Conservation (phyloP, 2,329 filamentous ascomycete genomes). For the Aspergillus pseudotamarii region DNA sequence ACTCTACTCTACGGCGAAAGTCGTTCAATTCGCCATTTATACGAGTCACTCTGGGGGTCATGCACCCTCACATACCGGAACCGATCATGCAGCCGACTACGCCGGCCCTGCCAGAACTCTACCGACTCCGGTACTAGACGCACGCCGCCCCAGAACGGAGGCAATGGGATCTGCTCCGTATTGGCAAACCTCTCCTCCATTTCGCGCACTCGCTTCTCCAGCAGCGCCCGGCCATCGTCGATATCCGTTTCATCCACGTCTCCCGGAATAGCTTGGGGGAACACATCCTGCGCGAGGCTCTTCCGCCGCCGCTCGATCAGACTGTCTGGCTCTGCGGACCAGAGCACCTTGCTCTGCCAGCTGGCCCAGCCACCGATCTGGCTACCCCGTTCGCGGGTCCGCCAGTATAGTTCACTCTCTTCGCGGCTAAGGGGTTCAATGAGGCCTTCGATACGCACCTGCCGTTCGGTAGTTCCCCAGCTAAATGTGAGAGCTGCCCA, state of each 20-base stretch:
- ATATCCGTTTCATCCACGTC: conserved; percentile 40
- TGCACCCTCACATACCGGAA: conserved; percentile 79
- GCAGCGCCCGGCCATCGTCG: conserved; percentile 70
- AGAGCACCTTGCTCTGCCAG: conserved; percentile 77
- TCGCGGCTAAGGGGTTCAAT: conserved; percentile 67
- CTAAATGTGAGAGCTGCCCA: conserved; percentile 85
- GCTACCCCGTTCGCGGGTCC: conserved; percentile 73
- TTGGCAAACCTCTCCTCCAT: conserved; percentile 75
- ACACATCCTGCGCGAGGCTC: conserved; percentile 26
- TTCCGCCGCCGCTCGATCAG: conserved; percentile 29
- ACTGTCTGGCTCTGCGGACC: conserved; percentile 37
- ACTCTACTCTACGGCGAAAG: conserved; percentile 38
- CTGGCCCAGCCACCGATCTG: conserved; percentile 93
- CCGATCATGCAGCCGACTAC: conserved; percentile 88
- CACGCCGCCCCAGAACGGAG: conserved; percentile 92
- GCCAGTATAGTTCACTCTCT: conserved; percentile 71
- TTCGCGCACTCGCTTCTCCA: conserved; percentile 78
- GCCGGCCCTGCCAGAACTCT: conserved; percentile 95
- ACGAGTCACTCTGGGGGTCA: conserved; percentile 59
- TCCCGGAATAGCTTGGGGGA: conserved; percentile 23
- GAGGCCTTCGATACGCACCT: conserved; percentile 84
- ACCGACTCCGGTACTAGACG: conserved; percentile 81
- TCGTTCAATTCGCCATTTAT: conserved; percentile 43
- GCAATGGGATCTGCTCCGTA: conserved; percentile 79
- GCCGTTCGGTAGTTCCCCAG: conserved; percentile 84